Base-by-base conservation (phyloP, 2,329 filamentous ascomycete genomes). In the Magnaporthiopsis poae region DNA sequence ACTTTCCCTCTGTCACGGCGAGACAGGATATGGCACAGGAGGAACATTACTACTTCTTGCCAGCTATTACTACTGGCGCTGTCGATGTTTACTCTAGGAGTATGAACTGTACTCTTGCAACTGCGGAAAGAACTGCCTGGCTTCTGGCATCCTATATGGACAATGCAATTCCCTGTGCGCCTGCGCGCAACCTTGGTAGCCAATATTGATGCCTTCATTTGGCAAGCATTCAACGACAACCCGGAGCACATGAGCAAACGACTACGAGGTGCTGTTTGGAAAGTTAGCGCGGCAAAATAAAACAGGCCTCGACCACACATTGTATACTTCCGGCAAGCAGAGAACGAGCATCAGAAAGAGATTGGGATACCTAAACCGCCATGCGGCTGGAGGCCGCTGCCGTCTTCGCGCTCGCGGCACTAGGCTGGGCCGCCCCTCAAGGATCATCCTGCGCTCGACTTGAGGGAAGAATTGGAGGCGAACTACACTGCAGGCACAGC, bases 301-400 rank as follows among this genome's bases (percentile, higher is more conserved):
- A 56, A 21, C 31, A 31, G 31, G 7, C 15, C 15, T 46, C 46
- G 5, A 21, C 21, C 4, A 25, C 46, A 5, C 46, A 56, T 56
- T 13, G 5, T 9, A n/a, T 21, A 11, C 46, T 25, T 5, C 1
- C 46, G 9, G 21, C 3, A 8, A 56, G 21, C 21, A 56, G 21
- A 46, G 46, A 56, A 56, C 18, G 3, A n/a, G 35, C 3, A n/a
- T 25, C 46, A 11, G 46, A 21, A 56, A 11, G 21, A n/a, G 46
- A 25, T 11, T 56, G 46, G 25, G 27, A 25, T 1, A 21, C 35
- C 46, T 5, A 13, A 29, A 18, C 46, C 52, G 52, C 21, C 29
- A 64, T 64, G 63, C 63, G 63, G 63, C 63, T 64, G 39, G 25
- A 64, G 29, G 63, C 63, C 63, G 63, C 35, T 39, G 46, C 39